Base-by-base conservation (phyloP, 140 eudicot genomes). In the Stevia rebaudiana region DNA sequence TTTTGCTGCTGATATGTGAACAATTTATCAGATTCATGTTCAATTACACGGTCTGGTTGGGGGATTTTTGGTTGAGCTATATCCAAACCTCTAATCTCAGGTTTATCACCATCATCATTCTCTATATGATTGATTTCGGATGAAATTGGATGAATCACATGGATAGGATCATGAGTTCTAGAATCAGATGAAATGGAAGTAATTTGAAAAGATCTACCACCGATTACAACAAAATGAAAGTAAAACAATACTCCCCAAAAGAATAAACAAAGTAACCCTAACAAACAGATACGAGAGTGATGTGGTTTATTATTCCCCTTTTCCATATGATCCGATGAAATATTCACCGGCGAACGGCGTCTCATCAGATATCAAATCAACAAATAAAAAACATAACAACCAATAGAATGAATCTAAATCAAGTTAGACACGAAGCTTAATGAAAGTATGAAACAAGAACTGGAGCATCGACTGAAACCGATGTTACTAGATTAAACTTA, bases 201-300 rank as follows among this genome's bases (percentile, higher is more conserved):
- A 61, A 61, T 33, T 53, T 63, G 74, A 23, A 28, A 67, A 68
- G 59, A 39, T 51, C 69, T 77, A 75, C 87, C 83, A 19, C 85
- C 96, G 30, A 91, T 73, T 2, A 84, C 61, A 35, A 81, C 78
- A 51, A 88, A 92, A 78, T 92, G 92, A 55, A 92, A 92, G 51
- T 85, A 92, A 70, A 92, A 76, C 19, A 92, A 66, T 48, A 80
- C 78, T 0, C 82, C 65, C 96, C 98, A 92, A 74, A 88, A 88
- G 9, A 79, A 77, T 6, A 61, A 79, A 41, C 95, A 74, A 33
- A 88, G 82, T n/a, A 79, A 72, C 59, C 81, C 91, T 75, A 92
- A 33, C 7, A 83, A 70, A 79, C 92, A 88, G 23, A 92, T 36
- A 42, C 95, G 80, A 6, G 95, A 79, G 5, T 68, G 71, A 0